Evolutionary conservation across 371 early-diverging fungal genomes (phyloP), one percentile per base, ranked within the genome.

Genomic region (Actinomortierella wolfii): DNA sequence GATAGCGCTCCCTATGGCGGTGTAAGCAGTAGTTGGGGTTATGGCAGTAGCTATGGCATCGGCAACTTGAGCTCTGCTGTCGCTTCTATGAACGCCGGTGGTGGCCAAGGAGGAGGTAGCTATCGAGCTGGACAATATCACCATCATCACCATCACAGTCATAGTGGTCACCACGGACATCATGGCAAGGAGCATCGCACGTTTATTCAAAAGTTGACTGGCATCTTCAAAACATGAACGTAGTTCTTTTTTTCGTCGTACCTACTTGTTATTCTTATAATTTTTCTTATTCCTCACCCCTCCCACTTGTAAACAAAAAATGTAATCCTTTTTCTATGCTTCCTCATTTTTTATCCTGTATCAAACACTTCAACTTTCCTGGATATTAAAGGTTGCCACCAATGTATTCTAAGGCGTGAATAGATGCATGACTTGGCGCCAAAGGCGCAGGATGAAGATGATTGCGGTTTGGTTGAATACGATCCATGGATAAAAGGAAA

Each of bases 31-130:
- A n/a, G n/a, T n/a, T n/a, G n/a, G n/a, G n/a, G n/a, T n/a, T n/a
- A n/a, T n/a, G n/a, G n/a, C n/a, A n/a, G 73, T 23, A 73, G 67
- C 42, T 73, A 56, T 63, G 73, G 73, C 6, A 66, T 65, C 54
- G 67, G 67, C 42, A 66, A 66, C 28, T 47, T 61, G 11, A n/a
- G n/a, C n/a, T n/a, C n/a, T n/a, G n/a, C n/a, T n/a, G n/a, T n/a
- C n/a, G n/a, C n/a, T n/a, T n/a, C n/a, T n/a, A n/a, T n/a, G n/a
- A n/a, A n/a, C n/a, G n/a, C n/a, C n/a, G n/a, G n/a, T n/a, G n/a
- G n/a, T n/a, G n/a, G n/a, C n/a, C 55, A 45, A 6, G 56, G 56
- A 15, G 50, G 50, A 9, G 41, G 46, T 25, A 47, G 57, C n/a
- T 44, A 56, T 8, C 39, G 46, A 9, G 17, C 18, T 17, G 60